These are phyloP conservation scores for Clavispora asparagi DNA, from an alignment of 805 yeast species.

Conservation along the genomic window DNA sequence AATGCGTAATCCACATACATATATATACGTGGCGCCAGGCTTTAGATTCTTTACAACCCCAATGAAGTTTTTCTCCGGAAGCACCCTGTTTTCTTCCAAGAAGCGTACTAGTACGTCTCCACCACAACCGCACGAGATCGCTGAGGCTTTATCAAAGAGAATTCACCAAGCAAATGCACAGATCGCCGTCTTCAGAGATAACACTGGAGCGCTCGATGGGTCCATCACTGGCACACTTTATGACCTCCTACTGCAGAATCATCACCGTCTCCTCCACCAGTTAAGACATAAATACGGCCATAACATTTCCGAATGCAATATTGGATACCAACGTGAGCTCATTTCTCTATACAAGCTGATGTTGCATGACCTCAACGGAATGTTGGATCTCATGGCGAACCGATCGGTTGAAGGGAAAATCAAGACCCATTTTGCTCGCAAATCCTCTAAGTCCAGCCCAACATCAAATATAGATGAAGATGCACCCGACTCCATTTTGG, in stretches of 20 bases:
- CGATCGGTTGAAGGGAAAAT: not conserved
- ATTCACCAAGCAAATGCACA: not conserved
- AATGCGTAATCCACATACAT: not conserved
- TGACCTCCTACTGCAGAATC: not conserved
- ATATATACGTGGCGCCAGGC: not conserved
- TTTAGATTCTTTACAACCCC: not conserved
- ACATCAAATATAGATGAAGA: slow-evolving; percentile 18
- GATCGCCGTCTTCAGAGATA: not conserved
- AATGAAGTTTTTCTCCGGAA: not conserved
- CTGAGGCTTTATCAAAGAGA: not conserved
- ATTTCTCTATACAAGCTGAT: not conserved
- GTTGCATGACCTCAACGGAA: not conserved
- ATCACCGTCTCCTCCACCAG: not conserved
- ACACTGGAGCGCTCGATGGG: not conserved
- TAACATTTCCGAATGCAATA: not conserved
- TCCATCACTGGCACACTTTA: not conserved
- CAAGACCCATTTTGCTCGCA: not conserved
- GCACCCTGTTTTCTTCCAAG: not conserved
- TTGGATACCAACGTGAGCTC: not conserved
- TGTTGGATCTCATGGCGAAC: not conserved
- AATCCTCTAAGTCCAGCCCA: not conserved
- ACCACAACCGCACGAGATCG: not conserved
- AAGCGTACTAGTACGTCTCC: not conserved
- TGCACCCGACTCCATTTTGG: slow-evolving; percentile 33
- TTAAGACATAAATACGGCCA: not conserved